These are phyloP conservation scores for Suillus subalutaceus DNA, from an alignment of 768 basidiomycete species.

Conservation along the genomic window DNA sequence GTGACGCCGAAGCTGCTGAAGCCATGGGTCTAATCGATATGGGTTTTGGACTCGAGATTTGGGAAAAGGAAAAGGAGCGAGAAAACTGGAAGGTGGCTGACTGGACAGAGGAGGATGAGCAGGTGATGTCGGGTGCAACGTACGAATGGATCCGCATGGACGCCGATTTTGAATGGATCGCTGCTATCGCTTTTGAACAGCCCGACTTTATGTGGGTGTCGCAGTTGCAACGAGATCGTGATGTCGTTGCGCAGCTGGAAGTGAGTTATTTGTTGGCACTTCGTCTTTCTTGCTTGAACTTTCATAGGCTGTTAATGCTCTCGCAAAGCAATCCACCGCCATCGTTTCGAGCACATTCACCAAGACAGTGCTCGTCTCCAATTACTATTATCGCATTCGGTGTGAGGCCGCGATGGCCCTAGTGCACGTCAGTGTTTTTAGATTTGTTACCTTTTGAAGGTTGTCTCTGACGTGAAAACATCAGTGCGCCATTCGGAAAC, in stretches of 20 bases:
- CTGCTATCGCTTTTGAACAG: constrained; percentile 89
- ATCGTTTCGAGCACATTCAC: constrained; percentile 92
- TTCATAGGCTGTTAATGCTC: constrained; percentile 87
- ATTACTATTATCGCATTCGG: constrained; percentile 95
- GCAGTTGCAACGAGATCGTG: constrained; percentile 92
- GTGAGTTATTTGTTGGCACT: constrained; percentile 45
- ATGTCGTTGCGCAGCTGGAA: constrained; percentile 97
- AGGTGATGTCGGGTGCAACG: constrained; percentile 90
- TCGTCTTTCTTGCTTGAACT: constrained; percentile 14
- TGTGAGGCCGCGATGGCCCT: constrained; percentile 92
- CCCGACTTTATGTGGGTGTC: constrained; percentile 99
- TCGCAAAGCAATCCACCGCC: constrained; percentile 77
- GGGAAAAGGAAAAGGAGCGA: constrained; percentile 94
- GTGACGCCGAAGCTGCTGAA: constrained; percentile 89
- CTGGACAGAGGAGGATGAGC: constrained; percentile 97
- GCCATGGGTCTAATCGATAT: constrained; percentile 94
- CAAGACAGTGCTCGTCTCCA: constrained; percentile 90
- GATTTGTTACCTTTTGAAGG: constrained; percentile 17
- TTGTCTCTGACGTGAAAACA: constrained; percentile 16
- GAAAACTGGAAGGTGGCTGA: constrained; percentile 97
- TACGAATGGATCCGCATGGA: constrained; percentile 99
- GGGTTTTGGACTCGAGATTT: constrained; percentile 90
- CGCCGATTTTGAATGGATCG: constrained; percentile 99
- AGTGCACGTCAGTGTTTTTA: constrained; percentile 59
- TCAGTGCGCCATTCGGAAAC: constrained; percentile 81